These are phyloP conservation scores for Aspergillus haitiensis DNA, from an alignment of 495 filamentous ascomycete genomes.

Conservation along the genomic window DNA sequence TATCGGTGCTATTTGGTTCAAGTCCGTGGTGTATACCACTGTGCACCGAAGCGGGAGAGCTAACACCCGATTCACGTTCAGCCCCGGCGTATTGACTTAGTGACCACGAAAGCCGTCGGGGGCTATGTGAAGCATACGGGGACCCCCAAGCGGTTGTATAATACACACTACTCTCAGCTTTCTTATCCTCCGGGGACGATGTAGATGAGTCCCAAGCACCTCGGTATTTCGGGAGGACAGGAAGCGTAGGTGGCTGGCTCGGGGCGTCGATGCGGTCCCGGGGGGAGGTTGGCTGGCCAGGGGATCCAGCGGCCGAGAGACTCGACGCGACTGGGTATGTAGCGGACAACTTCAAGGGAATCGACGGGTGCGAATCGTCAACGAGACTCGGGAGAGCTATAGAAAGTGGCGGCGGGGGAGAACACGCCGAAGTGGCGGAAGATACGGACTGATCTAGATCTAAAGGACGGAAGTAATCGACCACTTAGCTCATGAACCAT, in stretches of 20 bases:
- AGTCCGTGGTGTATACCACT: constrained; percentile 36
- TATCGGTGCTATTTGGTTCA: constrained; percentile 54
- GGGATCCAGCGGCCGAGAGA: constrained; percentile 39
- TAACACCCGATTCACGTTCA: constrained; percentile 36
- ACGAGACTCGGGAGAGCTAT: constrained; percentile 31
- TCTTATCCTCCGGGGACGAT: constrained; percentile 46
- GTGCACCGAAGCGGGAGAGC: constrained; percentile 38
- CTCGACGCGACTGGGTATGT: constrained; percentile 44
- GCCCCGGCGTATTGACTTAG: constrained; percentile 44
- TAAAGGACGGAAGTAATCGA: constrained; percentile 25
- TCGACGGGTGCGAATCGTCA: constrained; percentile 37
- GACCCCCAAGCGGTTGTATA: constrained; percentile 74
- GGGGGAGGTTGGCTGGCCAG: constrained; percentile 32
- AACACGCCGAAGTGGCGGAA: constrained; percentile 44
- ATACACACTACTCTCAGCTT: constrained; percentile 51
- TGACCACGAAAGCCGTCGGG: constrained; percentile 48
- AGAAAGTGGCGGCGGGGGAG: constrained; percentile 36
- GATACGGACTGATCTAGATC: constrained; percentile 45
- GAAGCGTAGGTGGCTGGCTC: constrained; percentile 37
- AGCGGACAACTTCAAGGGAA: constrained; percentile 36
- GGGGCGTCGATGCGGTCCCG: constrained; percentile 32
- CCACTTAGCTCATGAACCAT: constrained; percentile 19
- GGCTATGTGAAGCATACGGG: constrained; percentile 61
- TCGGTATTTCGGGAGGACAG: constrained; percentile 35
- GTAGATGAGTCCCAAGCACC: constrained; percentile 39